Evolutionary conservation across 768 basidiomycete genomes (phyloP).

Genomic region (Lanmaoa pseudosensibilis): DNA sequence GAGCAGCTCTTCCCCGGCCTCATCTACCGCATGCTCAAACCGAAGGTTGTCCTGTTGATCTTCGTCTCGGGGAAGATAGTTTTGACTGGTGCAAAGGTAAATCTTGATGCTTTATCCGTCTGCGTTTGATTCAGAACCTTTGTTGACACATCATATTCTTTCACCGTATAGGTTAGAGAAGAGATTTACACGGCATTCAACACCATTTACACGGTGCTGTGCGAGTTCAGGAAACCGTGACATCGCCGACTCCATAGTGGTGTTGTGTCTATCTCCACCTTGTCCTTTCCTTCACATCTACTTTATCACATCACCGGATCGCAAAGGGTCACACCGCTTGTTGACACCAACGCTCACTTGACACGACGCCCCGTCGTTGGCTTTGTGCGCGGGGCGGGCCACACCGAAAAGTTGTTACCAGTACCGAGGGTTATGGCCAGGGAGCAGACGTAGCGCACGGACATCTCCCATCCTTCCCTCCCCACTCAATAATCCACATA

Average conservation of each 20-base stretch:
- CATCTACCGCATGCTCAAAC: slow-evolving; percentile 99
- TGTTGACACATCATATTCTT: slow-evolving; percentile 46
- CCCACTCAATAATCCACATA: slow-evolving; percentile 28
- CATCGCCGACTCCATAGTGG: background rate
- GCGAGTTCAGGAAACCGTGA: slow-evolving; percentile 88
- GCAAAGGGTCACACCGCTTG: background rate
- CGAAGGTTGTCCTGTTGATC: slow-evolving; percentile 96
- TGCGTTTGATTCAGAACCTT: slow-evolving; percentile 16
- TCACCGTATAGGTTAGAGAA: slow-evolving; percentile 77
- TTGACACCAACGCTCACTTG: slow-evolving; percentile 1
- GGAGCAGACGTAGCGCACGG: slow-evolving; percentile 40
- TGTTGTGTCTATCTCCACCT: background rate
- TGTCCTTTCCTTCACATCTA: background rate
- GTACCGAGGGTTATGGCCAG: slow-evolving; percentile 30
- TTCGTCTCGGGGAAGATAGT: slow-evolving; percentile 99
- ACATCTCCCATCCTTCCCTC: slow-evolving; percentile 34
- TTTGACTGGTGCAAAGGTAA: slow-evolving; percentile 97
- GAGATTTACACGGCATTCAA: slow-evolving; percentile 99
- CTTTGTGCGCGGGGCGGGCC: background rate
- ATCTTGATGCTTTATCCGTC: slow-evolving; percentile 3
- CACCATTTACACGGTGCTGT: slow-evolving; percentile 97
- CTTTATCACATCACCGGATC: background rate
- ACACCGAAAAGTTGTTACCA: slow-evolving; percentile 23
- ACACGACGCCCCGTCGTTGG: background rate
- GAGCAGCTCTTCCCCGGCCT: slow-evolving; percentile 93